Conservation (phyloP, 768 basidiomycete genomes). For the Podaxis rugospora region DNA sequence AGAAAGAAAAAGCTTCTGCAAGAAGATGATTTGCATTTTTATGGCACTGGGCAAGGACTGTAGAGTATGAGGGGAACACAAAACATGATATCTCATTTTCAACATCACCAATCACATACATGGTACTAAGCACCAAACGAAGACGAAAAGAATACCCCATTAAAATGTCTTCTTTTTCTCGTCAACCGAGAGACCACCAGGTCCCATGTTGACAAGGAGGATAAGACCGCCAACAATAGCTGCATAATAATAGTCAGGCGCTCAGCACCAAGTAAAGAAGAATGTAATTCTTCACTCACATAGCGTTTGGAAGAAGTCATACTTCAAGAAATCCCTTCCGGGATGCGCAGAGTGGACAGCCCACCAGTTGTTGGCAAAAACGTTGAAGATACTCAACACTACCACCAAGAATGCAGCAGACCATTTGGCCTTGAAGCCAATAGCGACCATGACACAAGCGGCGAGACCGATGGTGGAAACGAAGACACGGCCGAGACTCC, state of each 20-base stretch:
- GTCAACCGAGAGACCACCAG: conserved; percentile 94
- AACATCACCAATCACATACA: neutral
- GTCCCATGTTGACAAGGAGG: conserved; percentile 97
- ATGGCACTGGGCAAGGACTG: neutral
- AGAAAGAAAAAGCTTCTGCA: too few relatives aligned
- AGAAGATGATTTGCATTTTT: neutral
- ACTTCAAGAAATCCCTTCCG: conserved; percentile 98
- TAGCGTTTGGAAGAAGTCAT: conserved; percentile 99
- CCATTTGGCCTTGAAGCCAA: conserved; percentile 99
- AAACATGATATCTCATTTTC: neutral
- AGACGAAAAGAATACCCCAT: conserved; percentile 11
- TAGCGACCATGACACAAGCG: conserved; percentile 93
- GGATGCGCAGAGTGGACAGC: conserved; percentile 88
- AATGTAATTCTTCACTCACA: conserved; percentile 35
- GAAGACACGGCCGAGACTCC: conserved; percentile 82
- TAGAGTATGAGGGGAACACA: neutral
- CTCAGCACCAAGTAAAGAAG: neutral
- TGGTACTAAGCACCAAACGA: neutral
- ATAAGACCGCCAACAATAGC: conserved; percentile 97
- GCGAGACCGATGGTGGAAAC: conserved; percentile 88
- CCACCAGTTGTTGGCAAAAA: conserved; percentile 99
- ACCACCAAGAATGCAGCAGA: conserved; percentile 94
- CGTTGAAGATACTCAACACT: conserved; percentile 91
- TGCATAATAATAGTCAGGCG: conserved; percentile 16
- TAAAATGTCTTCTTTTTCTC: conserved; percentile 98